A percentile compares a stretch with the other conserved stretches of the same genome.
These are phyloP conservation scores for Pseudogymnoascus pannorum DNA, from an alignment of 2,329 filamentous ascomycete species.

Conservation along the genomic window DNA sequence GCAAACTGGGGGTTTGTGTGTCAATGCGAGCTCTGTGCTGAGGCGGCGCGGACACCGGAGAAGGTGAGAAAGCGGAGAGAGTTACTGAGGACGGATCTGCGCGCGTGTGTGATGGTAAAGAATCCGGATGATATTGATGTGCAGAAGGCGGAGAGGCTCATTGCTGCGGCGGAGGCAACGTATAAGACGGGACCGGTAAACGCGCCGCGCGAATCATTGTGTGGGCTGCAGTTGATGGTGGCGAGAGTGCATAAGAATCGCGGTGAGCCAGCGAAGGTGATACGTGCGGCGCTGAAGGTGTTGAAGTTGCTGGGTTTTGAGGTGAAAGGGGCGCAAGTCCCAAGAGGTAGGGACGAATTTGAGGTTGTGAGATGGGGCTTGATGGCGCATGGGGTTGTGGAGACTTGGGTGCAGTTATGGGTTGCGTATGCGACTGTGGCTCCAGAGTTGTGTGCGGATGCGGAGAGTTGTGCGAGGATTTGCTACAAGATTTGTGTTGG, in stretches of 20 bases:
- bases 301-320: neutral
- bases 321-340: neutral
- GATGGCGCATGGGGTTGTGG: conserved; percentile 21
- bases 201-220: neutral
- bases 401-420: conserved; percentile 26
- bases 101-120: neutral
- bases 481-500: conserved; percentile 30
- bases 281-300: neutral
- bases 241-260: neutral
- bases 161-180: neutral
- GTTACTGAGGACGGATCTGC: neutral
- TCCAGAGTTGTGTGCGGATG: conserved; percentile 18
- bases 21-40: conserved; percentile 25
- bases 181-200: neutral
- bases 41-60: neutral
- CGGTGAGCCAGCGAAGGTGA: neutral
- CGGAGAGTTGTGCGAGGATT: conserved; percentile 27
- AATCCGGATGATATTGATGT: neutral
- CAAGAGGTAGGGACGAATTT: neutral
- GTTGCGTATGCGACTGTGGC: conserved; percentile 22
- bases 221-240: neutral
- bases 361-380: conserved; percentile 26
- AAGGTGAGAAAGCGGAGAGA: neutral
- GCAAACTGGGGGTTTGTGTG: conserved; percentile 37
- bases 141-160: neutral